These are phyloP conservation scores for Neodidymelliopsis sp. DNA, from an alignment of 2,329 filamentous ascomycete genomes.

Conservation along the genomic window DNA sequence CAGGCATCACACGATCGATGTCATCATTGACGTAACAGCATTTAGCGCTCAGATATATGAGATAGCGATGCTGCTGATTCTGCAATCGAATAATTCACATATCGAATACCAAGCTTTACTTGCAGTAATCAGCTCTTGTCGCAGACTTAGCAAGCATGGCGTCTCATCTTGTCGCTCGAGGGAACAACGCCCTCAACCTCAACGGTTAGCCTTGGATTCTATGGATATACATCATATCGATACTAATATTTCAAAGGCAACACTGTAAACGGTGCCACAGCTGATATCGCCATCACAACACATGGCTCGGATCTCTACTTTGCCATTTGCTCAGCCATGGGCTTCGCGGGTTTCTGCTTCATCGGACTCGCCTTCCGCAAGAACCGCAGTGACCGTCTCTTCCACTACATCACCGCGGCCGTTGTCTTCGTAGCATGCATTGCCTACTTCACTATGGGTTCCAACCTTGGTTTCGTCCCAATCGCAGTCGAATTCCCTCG, in stretches of 20 bases:
- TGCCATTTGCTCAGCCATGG: constrained; percentile 68
- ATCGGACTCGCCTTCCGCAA: constrained; percentile 62
- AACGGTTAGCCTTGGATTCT: constrained; percentile 25
- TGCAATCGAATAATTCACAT: neutral
- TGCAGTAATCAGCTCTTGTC: constrained; percentile 1
- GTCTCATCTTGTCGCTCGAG: constrained; percentile 10
- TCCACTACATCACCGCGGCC: constrained; percentile 69
- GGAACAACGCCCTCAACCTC: constrained; percentile 31
- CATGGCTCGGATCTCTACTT: constrained; percentile 70
- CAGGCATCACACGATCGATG: constrained; percentile 7
- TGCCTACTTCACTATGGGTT: constrained; percentile 72
- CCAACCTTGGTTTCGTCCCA: constrained; percentile 68
- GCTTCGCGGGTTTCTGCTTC: constrained; percentile 60
- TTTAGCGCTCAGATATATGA: constrained; percentile 1
- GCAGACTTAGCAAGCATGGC: constrained; percentile 3
- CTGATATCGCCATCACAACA: constrained; percentile 65
- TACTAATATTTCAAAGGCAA: constrained; percentile 37
- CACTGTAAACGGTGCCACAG: constrained; percentile 55
- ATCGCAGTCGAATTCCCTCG: constrained; percentile 68
- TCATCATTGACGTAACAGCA: constrained; percentile 9
- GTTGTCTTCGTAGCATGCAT: constrained; percentile 67
- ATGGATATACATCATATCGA: neutral
- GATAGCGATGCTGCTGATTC: neutral
- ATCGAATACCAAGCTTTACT: constrained; percentile 2
- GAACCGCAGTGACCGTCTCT: constrained; percentile 63